Percentiles rank a stretch among this genome's conserved stretches.
Evolutionary conservation across 1,139 yeast genomes (phyloP).

Genomic region (Candida sojae): DNA sequence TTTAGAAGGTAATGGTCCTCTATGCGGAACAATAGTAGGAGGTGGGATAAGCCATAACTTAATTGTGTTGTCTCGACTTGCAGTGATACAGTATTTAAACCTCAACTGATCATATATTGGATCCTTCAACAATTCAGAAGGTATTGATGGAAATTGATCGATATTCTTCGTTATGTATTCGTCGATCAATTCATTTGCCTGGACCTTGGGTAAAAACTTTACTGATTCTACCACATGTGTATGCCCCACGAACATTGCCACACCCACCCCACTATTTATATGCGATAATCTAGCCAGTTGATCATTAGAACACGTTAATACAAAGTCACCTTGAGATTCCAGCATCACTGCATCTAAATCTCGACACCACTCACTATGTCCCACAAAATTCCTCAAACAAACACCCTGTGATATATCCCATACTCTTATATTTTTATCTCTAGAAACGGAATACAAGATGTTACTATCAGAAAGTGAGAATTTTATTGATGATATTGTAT

Average conservation of each 20-base stretch:
- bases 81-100: constrained; percentile 71
- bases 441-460: constrained; percentile 65
- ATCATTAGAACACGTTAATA: constrained; percentile 82
- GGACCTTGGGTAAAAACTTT: constrained; percentile 58
- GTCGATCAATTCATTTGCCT: constrained; percentile 52
- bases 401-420: constrained; percentile 81
- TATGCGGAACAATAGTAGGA: constrained; percentile 53
- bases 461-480: constrained; percentile 46
- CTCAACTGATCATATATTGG: constrained; percentile 43
- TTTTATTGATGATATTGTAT: constrained; percentile 69
- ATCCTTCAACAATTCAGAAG: constrained; percentile 31
- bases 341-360: constrained; percentile 46
- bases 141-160: constrained; percentile 34
- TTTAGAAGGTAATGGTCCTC: constrained; percentile 57
- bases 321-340: constrained; percentile 46
- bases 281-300: constrained; percentile 70
- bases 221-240: constrained; percentile 81
- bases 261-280: constrained; percentile 66
- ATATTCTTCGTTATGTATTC: constrained; percentile 39
- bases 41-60: constrained; percentile 77
- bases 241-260: constrained; percentile 73
- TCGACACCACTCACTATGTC: constrained; percentile 92
- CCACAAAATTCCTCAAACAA: constrained; percentile 64
- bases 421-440: constrained; percentile 70
- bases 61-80: constrained; percentile 77